Percentiles rank a stretch among this genome's conserved stretches.
Evolutionary conservation across 2,329 filamentous ascomycete genomes (phyloP).

Genomic region (Cytospora mali): DNA sequence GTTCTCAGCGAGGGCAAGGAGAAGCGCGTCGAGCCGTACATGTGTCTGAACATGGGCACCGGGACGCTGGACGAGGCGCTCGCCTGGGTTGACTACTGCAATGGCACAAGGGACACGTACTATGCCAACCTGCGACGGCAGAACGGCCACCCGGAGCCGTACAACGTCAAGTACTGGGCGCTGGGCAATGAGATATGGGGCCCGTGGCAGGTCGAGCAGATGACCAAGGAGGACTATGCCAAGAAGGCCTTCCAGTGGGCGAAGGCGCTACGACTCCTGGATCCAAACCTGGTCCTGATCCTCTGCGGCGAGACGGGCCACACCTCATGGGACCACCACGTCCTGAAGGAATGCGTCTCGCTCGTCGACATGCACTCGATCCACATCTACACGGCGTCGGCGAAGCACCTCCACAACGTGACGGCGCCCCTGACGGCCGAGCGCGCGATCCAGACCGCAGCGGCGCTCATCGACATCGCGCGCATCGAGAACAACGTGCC

Average conservation of each 20-base stretch:
- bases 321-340: slow-evolving; percentile 72
- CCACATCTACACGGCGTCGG: slow-evolving; percentile 72
- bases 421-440: slow-evolving; percentile 71
- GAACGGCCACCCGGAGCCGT: slow-evolving; percentile 76
- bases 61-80: slow-evolving; percentile 62
- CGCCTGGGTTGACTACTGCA: slow-evolving; percentile 86
- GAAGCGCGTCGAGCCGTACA: slow-evolving; percentile 73
- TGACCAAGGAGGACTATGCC: slow-evolving; percentile 70
- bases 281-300: slow-evolving; percentile 69
- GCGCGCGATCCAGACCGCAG: slow-evolving; percentile 71
- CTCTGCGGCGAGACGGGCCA: slow-evolving; percentile 74
- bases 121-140: slow-evolving; percentile 79
- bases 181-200: slow-evolving; percentile 77
- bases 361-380: slow-evolving; percentile 81
- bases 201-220: slow-evolving; percentile 67
- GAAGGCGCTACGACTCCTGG: slow-evolving; percentile 71
- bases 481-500: slow-evolving; percentile 69
- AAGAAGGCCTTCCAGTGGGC: slow-evolving; percentile 72
- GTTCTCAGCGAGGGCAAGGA: slow-evolving; percentile 63
- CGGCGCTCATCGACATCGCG: slow-evolving; percentile 71
- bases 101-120: slow-evolving; percentile 74
- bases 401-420: slow-evolving; percentile 52
- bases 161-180: slow-evolving; percentile 84
- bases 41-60: slow-evolving; percentile 81
- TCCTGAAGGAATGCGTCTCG: slow-evolving; percentile 67